Conservation (phyloP, 441 rosid genomes). For the Codiaeum variegatum region DNA sequence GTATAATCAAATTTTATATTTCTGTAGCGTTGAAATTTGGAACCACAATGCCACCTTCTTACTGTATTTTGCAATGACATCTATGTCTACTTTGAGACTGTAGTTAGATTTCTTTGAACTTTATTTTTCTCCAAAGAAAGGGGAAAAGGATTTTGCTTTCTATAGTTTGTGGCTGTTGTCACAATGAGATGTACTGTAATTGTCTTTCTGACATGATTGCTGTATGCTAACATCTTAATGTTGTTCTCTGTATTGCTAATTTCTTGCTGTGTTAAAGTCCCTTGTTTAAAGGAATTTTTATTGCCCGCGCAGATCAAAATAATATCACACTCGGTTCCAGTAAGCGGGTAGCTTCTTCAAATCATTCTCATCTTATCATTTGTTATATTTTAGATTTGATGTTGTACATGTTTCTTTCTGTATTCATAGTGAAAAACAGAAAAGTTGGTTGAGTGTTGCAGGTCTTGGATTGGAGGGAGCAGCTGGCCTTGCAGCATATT, state of each 20-base stretch:
- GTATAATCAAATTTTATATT: background rate
- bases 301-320: constrained; percentile 51
- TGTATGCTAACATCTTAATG: background rate
- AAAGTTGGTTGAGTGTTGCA: constrained; percentile 34
- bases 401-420: constrained; percentile 1
- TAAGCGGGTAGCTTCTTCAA: constrained; percentile 43
- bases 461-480: constrained; percentile 89
- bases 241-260: background rate
- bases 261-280: background rate
- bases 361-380: constrained; percentile 6
- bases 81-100: background rate
- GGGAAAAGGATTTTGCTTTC: background rate
- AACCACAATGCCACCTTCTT: background rate
- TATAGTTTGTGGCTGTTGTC: background rate
- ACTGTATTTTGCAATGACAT: background rate
- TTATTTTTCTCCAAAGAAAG: background rate
- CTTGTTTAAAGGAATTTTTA: constrained; percentile 12
- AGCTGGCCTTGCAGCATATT: constrained; percentile 57
- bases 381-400: background rate
- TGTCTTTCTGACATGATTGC: background rate
- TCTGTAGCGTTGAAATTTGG: background rate
- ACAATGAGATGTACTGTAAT: background rate
- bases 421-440: constrained; percentile 8
- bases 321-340: constrained; percentile 28
- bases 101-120: background rate